A percentile compares a stretch with the other conserved stretches of the same genome.
phyloP scores from a whole-genome alignment of 2,329 filamentous ascomycete genomes.

The Cryphonectria japonica region DNA sequence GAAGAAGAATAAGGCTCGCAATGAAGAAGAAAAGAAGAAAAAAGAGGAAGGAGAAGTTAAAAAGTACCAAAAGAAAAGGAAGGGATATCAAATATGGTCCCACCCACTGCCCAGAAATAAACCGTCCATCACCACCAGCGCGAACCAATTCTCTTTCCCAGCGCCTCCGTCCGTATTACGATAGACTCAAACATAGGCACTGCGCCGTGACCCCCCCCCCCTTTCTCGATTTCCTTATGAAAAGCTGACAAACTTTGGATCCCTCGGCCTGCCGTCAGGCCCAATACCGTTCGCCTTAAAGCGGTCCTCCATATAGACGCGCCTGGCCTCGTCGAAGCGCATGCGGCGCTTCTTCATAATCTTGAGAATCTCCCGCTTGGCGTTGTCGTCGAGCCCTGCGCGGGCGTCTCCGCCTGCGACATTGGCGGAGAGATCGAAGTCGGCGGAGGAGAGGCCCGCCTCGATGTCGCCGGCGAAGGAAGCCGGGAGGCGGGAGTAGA shows the following conservation, averaged over 20 bases:
- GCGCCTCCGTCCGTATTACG: not conserved
- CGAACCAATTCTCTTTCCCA: not conserved
- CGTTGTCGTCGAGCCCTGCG: conserved; percentile 77
- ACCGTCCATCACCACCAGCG: not conserved
- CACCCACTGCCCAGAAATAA: not conserved
- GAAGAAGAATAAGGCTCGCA: not conserved
- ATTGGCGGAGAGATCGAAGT: conserved; percentile 83
- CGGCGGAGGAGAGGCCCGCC: conserved; percentile 78
- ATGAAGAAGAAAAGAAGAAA: not conserved
- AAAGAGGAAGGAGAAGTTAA: not conserved
- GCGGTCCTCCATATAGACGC: conserved; percentile 81
- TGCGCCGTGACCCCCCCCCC: not conserved
- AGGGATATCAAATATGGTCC: not conserved
- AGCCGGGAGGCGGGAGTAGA: conserved; percentile 78
- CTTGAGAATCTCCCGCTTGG: conserved; percentile 79
- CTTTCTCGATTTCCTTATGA: conserved; percentile 48
- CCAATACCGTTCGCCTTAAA: conserved; percentile 90
- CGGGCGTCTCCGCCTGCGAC: conserved; percentile 78
- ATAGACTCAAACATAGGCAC: not conserved
- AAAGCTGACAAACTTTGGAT: conserved; percentile 97
- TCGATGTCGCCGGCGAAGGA: conserved; percentile 86
- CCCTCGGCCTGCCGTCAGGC: conserved; percentile 81
- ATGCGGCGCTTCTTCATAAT: conserved; percentile 89
- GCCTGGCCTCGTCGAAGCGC: conserved; percentile 87
- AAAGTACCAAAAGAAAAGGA: not conserved